Conservation (phyloP, 495 filamentous ascomycete species). For the Xylaria nigripes region DNA sequence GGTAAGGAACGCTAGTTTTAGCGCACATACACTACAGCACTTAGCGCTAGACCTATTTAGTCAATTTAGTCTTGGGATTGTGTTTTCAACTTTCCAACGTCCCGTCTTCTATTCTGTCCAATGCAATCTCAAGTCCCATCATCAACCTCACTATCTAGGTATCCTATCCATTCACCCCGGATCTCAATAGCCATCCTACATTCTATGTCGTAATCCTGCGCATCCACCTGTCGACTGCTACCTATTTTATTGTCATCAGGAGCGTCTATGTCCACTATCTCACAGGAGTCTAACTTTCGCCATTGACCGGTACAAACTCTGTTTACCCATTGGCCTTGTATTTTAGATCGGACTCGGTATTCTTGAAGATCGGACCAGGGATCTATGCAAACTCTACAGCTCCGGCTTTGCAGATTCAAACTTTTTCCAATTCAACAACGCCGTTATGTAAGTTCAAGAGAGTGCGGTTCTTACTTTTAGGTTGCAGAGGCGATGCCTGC, state of each 20-base stretch:
- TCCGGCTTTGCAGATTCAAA: neutral
- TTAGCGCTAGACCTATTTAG: neutral
- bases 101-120: neutral
- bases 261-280: neutral
- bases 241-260: neutral
- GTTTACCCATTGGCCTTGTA: neutral
- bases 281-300: neutral
- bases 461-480: conserved; percentile 5
- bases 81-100: conserved; percentile 8
- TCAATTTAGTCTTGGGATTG: conserved; percentile 1
- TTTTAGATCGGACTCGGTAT: neutral
- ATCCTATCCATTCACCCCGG: neutral
- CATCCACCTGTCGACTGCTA: neutral
- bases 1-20: too few relatives aligned
- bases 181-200: neutral
- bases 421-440: neutral
- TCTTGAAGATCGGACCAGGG: neutral
- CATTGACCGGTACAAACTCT: neutral
- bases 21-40: neutral
- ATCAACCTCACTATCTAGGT: neutral
- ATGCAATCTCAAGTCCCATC: conserved; percentile 7
- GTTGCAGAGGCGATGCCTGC: neutral
- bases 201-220: neutral
- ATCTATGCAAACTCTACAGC: conserved; percentile 3
- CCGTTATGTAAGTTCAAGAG: neutral